phyloP scores from a whole-genome alignment of 2,329 filamentous ascomycete species.

The Paramyrothecium roridum region DNA sequence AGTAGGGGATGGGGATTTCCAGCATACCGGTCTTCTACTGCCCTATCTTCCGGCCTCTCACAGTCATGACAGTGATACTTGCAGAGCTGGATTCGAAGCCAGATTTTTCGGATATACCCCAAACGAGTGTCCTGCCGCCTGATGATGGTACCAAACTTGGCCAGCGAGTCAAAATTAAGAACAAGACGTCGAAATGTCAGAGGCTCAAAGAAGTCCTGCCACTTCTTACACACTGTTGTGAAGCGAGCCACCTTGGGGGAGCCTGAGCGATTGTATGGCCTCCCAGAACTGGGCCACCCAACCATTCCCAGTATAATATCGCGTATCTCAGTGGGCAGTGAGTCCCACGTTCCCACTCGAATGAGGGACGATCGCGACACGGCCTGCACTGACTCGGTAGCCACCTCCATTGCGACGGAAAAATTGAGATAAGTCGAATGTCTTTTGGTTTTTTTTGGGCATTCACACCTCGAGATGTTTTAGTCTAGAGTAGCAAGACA shows the following conservation, averaged over 20 bases:
- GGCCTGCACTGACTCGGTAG: too few species aligned
- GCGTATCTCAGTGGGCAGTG: slow-evolving; percentile 7
- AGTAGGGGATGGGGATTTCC: slow-evolving; percentile 4
- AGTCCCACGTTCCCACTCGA: too few species aligned
- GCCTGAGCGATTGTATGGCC: slow-evolving; percentile 1
- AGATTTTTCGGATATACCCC: slow-evolving; percentile 10
- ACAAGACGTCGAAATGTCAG: slow-evolving; percentile 10
- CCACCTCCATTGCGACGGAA: too few species aligned
- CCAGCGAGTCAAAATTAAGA: slow-evolving; percentile 8
- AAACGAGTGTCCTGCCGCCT: slow-evolving; percentile 9
- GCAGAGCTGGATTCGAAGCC: slow-evolving; percentile 9
- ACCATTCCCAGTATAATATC: slow-evolving; percentile 7
- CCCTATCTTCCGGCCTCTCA: slow-evolving; percentile 7
- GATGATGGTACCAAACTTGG: slow-evolving; percentile 6
- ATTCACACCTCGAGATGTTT: too few species aligned
- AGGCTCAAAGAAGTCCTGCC: slow-evolving; percentile 10
- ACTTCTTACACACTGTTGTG: slow-evolving; percentile 9
- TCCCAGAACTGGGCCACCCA: slow-evolving; percentile 4
- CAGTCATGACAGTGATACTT: slow-evolving; percentile 9
- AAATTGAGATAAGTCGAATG: too few species aligned
- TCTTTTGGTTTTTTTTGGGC: too few species aligned
- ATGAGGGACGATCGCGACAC: too few species aligned
- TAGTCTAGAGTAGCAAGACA: too few species aligned
- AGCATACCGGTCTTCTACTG: slow-evolving; percentile 8
- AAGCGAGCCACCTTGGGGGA: slow-evolving; percentile 7